These are phyloP conservation scores for Dunaliella sp. DNA, from an alignment of 139 green algal genomes.

Conservation along the genomic window DNA sequence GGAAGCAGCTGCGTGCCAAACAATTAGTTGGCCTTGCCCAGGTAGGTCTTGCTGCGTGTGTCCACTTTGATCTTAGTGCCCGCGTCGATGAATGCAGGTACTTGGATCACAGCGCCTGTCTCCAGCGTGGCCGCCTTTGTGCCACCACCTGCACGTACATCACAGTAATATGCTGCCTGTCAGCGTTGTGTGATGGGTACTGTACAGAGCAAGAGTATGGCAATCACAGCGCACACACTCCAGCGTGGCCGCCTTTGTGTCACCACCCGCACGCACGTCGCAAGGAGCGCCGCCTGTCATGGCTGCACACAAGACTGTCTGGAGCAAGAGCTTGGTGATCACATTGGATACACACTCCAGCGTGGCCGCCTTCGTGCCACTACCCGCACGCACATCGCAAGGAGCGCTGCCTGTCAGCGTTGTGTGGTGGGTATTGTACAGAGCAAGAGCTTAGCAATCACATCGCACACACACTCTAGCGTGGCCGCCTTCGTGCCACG, in stretches of 20 bases:
- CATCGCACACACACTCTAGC: conserved; percentile 82
- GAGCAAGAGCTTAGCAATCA: no score
- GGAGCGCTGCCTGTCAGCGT: no score
- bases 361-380: conserved; percentile 85
- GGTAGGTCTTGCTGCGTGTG: conserved; percentile 60
- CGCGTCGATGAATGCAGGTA: conserved; percentile 40
- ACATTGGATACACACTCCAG: conserved; percentile 84
- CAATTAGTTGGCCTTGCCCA: conserved; percentile 25
- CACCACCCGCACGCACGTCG: conserved; percentile 50
- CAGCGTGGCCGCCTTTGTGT: conserved; percentile 85
- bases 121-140: conserved; percentile 89
- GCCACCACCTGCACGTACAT: conserved; percentile 54
- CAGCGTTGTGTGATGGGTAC: no score
- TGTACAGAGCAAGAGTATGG: no score
- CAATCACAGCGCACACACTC: conserved; percentile 82
- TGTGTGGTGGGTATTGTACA: no score
- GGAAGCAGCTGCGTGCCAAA: no score
- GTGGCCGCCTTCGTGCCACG: conserved; percentile 83
- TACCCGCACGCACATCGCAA: conserved; percentile 32
- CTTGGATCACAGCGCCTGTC: conserved; percentile 69
- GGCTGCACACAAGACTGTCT: no score
- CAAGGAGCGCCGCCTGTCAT: no score
- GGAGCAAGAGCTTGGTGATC: no score
- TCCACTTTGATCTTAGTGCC: conserved; percentile 87
- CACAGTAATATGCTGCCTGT: no score